These are phyloP conservation scores for Blastobotrys chiropterorum DNA, from an alignment of 805 yeast species.

Conservation along the genomic window DNA sequence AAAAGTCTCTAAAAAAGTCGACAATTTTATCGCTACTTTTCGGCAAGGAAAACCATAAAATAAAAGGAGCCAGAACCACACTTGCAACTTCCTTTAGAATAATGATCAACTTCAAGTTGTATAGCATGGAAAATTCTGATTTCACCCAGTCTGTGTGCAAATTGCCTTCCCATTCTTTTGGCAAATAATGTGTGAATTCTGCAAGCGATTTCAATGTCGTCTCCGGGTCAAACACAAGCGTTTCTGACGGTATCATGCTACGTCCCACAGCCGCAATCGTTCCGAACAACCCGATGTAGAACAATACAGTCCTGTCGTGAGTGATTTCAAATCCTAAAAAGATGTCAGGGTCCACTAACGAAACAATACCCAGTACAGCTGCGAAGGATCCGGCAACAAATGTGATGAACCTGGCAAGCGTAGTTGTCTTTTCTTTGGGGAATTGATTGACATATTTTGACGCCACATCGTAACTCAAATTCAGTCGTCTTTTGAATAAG, in stretches of 20 bases:
- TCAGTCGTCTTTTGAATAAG: conserved; percentile 72
- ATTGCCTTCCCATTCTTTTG: conserved; percentile 77
- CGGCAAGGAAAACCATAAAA: conserved; percentile 81
- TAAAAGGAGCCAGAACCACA: conserved; percentile 76
- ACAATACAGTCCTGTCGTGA: conserved; percentile 70
- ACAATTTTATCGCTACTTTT: conserved; percentile 65
- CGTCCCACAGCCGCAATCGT: conserved; percentile 81
- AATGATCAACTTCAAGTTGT: conserved; percentile 64
- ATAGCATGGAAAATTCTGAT: conserved; percentile 71
- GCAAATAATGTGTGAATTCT: conserved; percentile 85
- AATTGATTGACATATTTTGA: conserved; percentile 82
- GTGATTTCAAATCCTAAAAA: conserved; percentile 86
- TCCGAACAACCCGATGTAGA: conserved; percentile 85
- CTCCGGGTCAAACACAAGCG: conserved; percentile 86
- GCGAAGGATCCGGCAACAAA: conserved; percentile 85
- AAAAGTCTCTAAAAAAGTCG: conserved; percentile 85
- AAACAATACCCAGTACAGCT: conserved; percentile 73
- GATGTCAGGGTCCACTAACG: conserved; percentile 81
- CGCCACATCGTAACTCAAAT: conserved; percentile 72
- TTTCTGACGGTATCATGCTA: conserved; percentile 57
- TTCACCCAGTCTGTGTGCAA: conserved; percentile 83
- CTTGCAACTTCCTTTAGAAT: conserved; percentile 76
- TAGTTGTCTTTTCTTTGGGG: conserved; percentile 68
- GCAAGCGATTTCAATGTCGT: conserved; percentile 73
- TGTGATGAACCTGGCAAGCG: conserved; percentile 52